Base-by-base conservation (phyloP, 495 filamentous ascomycete species). In the Amphirosellinia nigrospora region DNA sequence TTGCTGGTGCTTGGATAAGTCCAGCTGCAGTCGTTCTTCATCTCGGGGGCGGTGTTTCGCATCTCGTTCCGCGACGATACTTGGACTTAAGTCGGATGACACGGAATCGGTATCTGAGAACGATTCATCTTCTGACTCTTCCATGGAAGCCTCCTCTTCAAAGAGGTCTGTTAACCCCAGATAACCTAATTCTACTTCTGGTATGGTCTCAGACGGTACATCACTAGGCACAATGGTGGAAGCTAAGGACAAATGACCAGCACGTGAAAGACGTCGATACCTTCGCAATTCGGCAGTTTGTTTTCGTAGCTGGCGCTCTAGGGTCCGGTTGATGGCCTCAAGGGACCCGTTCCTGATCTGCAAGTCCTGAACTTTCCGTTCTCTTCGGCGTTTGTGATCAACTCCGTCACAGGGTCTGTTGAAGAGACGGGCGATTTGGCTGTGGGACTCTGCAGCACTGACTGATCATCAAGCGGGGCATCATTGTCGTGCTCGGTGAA, bases 291-390 rank as follows among this genome's bases (percentile, higher is more conserved):
- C 95, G 9, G 92, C 87, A 26, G 92, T 93, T 75, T 98, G 96
- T 73, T 96, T 96, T 6, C 93, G 88, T 79, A 99, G 88, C 74
- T 98, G 93, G 11, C 92, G 87, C 79, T 99, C 96, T 1, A 99
- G 82, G 0, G 93, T 94, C 59, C 94, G 88, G 74, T 99, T 99
- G 80, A 99, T 98, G n/a, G 96, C 96, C 36, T 97, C 86, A 9
- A 99, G 87, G 28, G 94, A 97, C 2, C 93, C 95, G 72, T 99
- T 99, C 70, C 92, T 97, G 69, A 99, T 99, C 75, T 99, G 93
- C n/a, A 99, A 83, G 78, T 99, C 96, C 72, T 98, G 83, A 36
- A 99, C 94, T 79, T 98, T 98, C 66, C 96, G 89, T 79, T 98
- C 96, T 8, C 92, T 89, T 19, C 96, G 89, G 96, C 96, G 78